Percentiles rank a stretch among this genome's conserved stretches.
Evolutionary conservation across 2,329 filamentous ascomycete species (phyloP).

Genomic region (Thelonectria rubi): DNA sequence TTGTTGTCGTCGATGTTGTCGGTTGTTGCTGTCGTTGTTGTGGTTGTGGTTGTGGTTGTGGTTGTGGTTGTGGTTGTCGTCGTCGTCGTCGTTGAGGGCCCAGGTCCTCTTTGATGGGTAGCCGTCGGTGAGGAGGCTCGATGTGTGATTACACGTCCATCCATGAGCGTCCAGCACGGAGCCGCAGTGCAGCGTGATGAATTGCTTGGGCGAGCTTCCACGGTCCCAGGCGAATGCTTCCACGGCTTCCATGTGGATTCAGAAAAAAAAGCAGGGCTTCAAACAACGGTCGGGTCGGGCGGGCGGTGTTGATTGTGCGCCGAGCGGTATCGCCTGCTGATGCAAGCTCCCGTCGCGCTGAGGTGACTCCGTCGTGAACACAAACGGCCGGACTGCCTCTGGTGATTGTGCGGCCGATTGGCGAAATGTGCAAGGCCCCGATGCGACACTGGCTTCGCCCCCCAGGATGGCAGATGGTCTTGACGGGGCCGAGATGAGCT

Average conservation of each 20-base stretch:
- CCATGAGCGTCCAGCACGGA: slow-evolving; percentile 30
- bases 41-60: too few relatives aligned
- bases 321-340: slow-evolving; percentile 40
- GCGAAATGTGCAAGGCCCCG: slow-evolving; percentile 37
- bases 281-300: slow-evolving; percentile 32
- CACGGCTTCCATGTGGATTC: slow-evolving; percentile 34
- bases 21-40: too few relatives aligned
- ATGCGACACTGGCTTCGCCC: slow-evolving; percentile 35
- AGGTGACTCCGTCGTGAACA: slow-evolving; percentile 39
- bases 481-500: slow-evolving; percentile 37
- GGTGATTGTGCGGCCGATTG: slow-evolving; percentile 37
- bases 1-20: too few relatives aligned
- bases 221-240: slow-evolving; percentile 22
- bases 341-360: slow-evolving; percentile 44
- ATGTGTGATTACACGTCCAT: slow-evolving; percentile 36
- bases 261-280: slow-evolving; percentile 31
- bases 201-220: slow-evolving; percentile 28
- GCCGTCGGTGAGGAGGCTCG: slow-evolving; percentile 35
- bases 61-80: too few relatives aligned
- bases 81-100: slow-evolving; percentile 22
- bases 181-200: slow-evolving; percentile 34
- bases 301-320: slow-evolving; percentile 32
- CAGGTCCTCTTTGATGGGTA: slow-evolving; percentile 30
- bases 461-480: slow-evolving; percentile 30
- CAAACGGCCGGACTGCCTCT: slow-evolving; percentile 39